Conservation (phyloP, 106 monocot genomes). For the Dendrobium officinale region DNA sequence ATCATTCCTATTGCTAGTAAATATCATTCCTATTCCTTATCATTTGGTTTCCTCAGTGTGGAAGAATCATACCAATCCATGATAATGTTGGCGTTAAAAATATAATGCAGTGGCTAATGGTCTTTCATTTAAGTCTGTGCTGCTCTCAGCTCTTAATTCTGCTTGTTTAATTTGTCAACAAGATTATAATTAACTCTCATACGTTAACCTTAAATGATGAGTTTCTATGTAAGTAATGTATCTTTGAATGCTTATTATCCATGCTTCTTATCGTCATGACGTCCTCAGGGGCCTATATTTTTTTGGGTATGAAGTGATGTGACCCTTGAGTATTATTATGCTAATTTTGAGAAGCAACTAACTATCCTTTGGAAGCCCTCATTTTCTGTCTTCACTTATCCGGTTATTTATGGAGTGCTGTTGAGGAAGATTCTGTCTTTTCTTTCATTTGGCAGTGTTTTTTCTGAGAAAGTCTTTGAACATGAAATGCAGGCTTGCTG, state of each 20-base stretch:
- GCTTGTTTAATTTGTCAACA: neutral
- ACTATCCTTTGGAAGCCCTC: neutral
- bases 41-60: neutral
- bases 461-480: slow-evolving; percentile 1
- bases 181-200: neutral
- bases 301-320: neutral
- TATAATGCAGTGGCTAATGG: neutral
- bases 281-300: neutral
- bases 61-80: neutral
- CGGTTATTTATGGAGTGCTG: neutral
- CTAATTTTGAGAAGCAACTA: neutral
- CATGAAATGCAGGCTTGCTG: slow-evolving; percentile 62
- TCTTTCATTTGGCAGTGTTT: slow-evolving; percentile 7
- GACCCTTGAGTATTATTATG: neutral
- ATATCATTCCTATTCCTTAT: neutral
- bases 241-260: neutral
- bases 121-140: neutral
- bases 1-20: neutral
- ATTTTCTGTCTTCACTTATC: neutral
- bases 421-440: neutral
- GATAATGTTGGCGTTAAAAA: neutral
- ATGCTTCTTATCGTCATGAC: neutral
- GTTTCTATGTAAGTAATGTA: neutral
- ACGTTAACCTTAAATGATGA: neutral
- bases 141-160: neutral